These are phyloP conservation scores for Macroventuria anomochaeta DNA, from an alignment of 2,329 filamentous ascomycete genomes.

Conservation along the genomic window DNA sequence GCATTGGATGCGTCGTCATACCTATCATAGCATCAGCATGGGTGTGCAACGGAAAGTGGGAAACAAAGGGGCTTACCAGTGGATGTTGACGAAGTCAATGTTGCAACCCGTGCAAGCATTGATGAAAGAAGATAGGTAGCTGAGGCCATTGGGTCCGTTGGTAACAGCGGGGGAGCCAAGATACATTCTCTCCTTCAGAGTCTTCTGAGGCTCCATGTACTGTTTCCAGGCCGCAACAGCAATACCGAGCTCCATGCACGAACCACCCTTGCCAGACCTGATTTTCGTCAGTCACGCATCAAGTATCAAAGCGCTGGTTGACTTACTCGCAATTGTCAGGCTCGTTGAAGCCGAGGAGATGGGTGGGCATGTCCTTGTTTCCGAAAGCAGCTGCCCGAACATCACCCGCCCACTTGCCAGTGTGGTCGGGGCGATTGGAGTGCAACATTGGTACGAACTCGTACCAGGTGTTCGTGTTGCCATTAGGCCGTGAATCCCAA, in stretches of 20 bases:
- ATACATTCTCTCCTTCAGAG: slow-evolving; percentile 27
- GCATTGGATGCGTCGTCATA: slow-evolving; percentile 34
- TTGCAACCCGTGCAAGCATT: slow-evolving; percentile 35
- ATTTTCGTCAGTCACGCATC: background rate
- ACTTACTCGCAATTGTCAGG: slow-evolving; percentile 42
- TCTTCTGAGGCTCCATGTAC: slow-evolving; percentile 28
- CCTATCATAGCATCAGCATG: slow-evolving; percentile 9
- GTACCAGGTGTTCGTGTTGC: slow-evolving; percentile 45
- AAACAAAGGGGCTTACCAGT: slow-evolving; percentile 30
- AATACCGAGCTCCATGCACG: slow-evolving; percentile 29
- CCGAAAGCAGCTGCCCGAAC: slow-evolving; percentile 17
- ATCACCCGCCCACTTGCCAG: slow-evolving; percentile 25
- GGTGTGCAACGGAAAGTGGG: too few relatives aligned
- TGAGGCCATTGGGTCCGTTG: slow-evolving; percentile 33
- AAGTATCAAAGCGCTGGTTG: too few relatives aligned
- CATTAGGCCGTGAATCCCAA: slow-evolving; percentile 61
- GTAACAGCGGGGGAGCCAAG: slow-evolving; percentile 44
- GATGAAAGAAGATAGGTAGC: slow-evolving; percentile 39
- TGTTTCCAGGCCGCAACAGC: slow-evolving; percentile 25
- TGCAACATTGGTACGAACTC: slow-evolving; percentile 66
- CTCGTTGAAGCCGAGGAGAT: slow-evolving; percentile 45
- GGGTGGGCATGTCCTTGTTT: slow-evolving; percentile 15
- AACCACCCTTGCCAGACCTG: slow-evolving; percentile 23
- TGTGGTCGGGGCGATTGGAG: slow-evolving; percentile 20
- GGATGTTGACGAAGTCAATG: slow-evolving; percentile 46